Percentiles rank a stretch among this genome's conserved stretches.
Evolutionary conservation across 2,329 filamentous ascomycete genomes (phyloP).

Genomic region (Xylariomycetidae sp.): DNA sequence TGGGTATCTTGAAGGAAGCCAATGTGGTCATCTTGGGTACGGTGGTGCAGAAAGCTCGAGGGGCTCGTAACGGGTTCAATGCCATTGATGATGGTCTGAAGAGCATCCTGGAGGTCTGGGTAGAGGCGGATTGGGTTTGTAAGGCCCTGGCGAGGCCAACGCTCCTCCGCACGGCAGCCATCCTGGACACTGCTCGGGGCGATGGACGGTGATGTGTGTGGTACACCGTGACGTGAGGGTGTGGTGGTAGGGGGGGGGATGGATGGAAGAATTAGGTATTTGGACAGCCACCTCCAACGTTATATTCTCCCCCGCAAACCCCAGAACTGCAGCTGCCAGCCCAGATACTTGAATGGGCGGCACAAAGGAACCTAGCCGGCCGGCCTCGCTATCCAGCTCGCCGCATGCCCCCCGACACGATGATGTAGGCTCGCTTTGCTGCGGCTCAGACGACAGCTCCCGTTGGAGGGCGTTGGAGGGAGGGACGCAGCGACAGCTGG

Average conservation of each 20-base stretch:
- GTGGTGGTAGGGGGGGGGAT: background rate
- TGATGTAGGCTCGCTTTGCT: slow-evolving; percentile 11
- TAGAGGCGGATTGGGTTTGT: slow-evolving; percentile 8
- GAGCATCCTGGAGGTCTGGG: slow-evolving; percentile 5
- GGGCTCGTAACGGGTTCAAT: slow-evolving; percentile 6
- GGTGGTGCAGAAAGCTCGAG: slow-evolving; percentile 24
- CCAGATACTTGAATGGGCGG: slow-evolving; percentile 8
- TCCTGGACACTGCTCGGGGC: slow-evolving; percentile 4
- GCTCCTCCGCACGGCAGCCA: slow-evolving; percentile 17
- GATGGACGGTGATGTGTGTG: background rate
- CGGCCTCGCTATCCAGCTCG: slow-evolving; percentile 7
- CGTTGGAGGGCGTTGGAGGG: background rate
- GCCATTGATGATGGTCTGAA: slow-evolving; percentile 9
- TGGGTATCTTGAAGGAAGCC: slow-evolving; percentile 82
- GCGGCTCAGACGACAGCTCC: slow-evolving; percentile 12
- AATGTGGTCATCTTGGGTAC: slow-evolving; percentile 47
- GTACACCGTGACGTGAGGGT: background rate
- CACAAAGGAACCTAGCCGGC: slow-evolving; percentile 8
- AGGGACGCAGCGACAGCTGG: background rate
- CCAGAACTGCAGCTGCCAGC: slow-evolving; percentile 4
- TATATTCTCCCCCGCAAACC: slow-evolving; percentile 4
- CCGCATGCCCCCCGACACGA: no score
- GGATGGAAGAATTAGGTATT: no score
- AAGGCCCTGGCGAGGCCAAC: slow-evolving; percentile 18
- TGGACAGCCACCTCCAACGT: no score